Evolutionary conservation across 129 eudicot genomes (phyloP).

Genomic region (Dittrichia graveolens): DNA sequence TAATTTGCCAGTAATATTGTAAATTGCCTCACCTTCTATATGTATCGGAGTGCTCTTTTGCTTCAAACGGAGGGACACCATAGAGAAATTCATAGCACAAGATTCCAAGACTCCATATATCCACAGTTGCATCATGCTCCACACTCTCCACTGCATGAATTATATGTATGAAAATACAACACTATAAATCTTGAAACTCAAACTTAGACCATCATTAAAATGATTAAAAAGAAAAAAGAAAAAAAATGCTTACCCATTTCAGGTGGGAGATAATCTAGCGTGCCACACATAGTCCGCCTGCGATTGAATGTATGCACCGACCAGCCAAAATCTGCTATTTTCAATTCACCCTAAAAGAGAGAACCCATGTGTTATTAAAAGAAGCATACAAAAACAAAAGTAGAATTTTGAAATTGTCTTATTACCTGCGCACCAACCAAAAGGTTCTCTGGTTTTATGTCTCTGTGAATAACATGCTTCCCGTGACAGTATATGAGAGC

Average conservation of each 20-base stretch:
- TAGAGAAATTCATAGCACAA: slow-evolving; percentile 91
- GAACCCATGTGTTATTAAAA: neutral
- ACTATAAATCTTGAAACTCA: no score
- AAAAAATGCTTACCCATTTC: slow-evolving; percentile 81
- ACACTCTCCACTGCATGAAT: slow-evolving; percentile 74
- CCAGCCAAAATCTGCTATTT: slow-evolving; percentile 99
- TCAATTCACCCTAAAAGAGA: slow-evolving; percentile 80
- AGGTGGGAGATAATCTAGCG: slow-evolving; percentile 97
- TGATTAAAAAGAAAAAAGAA: no score
- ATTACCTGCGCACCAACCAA: slow-evolving; percentile 82
- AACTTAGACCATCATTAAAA: no score
- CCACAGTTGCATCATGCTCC: slow-evolving; percentile 94
- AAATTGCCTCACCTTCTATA: slow-evolving; percentile 63
- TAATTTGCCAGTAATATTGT: neutral
- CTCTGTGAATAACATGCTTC: slow-evolving; percentile 94
- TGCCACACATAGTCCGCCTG: slow-evolving; percentile 95
- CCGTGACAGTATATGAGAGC: slow-evolving; percentile 97
- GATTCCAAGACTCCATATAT: slow-evolving; percentile 96
- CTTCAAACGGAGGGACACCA: slow-evolving; percentile 95
- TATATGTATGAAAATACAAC: neutral
- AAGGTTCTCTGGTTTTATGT: slow-evolving; percentile 94
- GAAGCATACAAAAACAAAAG: neutral
- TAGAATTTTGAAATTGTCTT: neutral
- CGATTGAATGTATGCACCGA: slow-evolving; percentile 94
- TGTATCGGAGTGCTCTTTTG: slow-evolving; percentile 91